These are phyloP conservation scores for Blumeriella jaapii DNA, from an alignment of 2,329 filamentous ascomycete species.

Conservation along the genomic window DNA sequence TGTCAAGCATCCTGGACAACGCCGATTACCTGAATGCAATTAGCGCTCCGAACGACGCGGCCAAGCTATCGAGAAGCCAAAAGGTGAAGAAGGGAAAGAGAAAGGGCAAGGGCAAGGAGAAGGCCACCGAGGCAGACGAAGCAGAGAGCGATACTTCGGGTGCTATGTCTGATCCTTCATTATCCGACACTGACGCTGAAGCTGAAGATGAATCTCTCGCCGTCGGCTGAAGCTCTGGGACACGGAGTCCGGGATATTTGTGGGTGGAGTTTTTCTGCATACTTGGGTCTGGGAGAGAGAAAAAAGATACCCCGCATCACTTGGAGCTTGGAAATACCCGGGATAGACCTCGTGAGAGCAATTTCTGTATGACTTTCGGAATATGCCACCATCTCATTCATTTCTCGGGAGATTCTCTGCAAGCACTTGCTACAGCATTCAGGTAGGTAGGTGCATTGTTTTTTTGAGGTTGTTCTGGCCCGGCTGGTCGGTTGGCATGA, in stretches of 20 bases:
- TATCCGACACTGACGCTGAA: slow-evolving; percentile 7
- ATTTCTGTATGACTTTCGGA: not conserved
- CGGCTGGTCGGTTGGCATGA: too few relatives aligned
- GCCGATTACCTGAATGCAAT: slow-evolving; percentile 52
- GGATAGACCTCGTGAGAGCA: slow-evolving; percentile 1
- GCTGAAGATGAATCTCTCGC: too few relatives aligned
- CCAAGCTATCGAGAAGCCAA: slow-evolving; percentile 23
- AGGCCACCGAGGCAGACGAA: slow-evolving; percentile 6
- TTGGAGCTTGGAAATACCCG: slow-evolving; percentile 8
- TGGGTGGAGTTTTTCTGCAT: slow-evolving; percentile 12
- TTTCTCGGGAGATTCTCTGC: too few relatives aligned
- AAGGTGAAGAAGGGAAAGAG: slow-evolving; percentile 15
- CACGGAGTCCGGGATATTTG: slow-evolving; percentile 2
- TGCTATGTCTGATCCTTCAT: slow-evolving; percentile 11
- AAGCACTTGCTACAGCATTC: not conserved
- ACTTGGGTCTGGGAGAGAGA: slow-evolving; percentile 14
- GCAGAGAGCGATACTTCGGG: slow-evolving; percentile 13
- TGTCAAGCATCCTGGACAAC: slow-evolving; percentile 44
- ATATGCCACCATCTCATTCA: too few relatives aligned
- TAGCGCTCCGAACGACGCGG: slow-evolving; percentile 35
- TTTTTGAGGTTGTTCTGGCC: not conserved
- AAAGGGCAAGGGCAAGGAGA: slow-evolving; percentile 10
- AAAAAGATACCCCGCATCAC: slow-evolving; percentile 22
- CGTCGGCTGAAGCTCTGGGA: too few relatives aligned
- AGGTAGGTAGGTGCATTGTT: not conserved